phyloP scores from a whole-genome alignment of 371 early-diverging fungal species.

The Phascolomyces articulosus region DNA sequence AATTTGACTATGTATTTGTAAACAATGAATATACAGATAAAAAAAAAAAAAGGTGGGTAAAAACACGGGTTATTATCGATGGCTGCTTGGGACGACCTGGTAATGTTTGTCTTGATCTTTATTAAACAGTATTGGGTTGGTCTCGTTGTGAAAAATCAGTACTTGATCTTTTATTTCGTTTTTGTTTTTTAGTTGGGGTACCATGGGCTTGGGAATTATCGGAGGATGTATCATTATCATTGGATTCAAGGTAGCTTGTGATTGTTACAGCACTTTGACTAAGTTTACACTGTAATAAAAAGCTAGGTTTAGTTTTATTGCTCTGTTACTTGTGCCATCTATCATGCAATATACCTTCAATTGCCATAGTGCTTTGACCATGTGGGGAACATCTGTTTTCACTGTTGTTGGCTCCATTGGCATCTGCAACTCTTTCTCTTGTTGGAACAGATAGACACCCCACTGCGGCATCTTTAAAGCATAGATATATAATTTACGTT shows the following conservation, averaged over 20 bases:
- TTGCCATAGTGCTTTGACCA: neutral
- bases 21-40: too few relatives aligned
- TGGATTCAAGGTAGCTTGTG: neutral
- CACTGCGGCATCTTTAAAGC: neutral
- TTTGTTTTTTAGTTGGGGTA: neutral
- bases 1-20: too few relatives aligned
- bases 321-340: neutral
- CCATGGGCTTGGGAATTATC: neutral
- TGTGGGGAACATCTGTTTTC: neutral
- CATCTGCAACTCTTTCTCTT: neutral
- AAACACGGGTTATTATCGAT: neutral
- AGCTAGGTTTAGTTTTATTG: neutral
- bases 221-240: neutral
- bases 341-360: neutral
- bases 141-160: neutral
- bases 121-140: neutral
- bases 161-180: neutral
- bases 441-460: neutral
- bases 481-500: neutral
- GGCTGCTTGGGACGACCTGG: neutral
- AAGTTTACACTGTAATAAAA: neutral
- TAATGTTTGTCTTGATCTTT: neutral
- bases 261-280: neutral
- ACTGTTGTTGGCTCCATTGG: neutral
- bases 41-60: too few relatives aligned